Percentiles rank a stretch among this genome's conserved stretches.
phyloP scores from a whole-genome alignment of 2,329 filamentous ascomycete species.

The Diaporthe aspalathi region DNA sequence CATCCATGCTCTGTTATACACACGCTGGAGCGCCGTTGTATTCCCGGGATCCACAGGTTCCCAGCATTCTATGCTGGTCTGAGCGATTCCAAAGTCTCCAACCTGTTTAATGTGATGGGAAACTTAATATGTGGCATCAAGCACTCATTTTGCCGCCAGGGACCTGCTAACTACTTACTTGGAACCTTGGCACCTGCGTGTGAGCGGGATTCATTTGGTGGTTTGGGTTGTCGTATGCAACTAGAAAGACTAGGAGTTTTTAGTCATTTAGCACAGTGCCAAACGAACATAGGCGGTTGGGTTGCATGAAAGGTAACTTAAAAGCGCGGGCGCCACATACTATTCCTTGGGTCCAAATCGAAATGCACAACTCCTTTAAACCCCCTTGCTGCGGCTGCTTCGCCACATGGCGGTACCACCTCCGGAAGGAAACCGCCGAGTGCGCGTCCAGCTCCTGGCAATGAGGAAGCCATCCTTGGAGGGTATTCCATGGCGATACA shows the following conservation, averaged over 20 bases:
- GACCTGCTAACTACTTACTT: not conserved
- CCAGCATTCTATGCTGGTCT: not conserved
- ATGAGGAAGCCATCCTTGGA: not conserved
- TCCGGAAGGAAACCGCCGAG: not conserved
- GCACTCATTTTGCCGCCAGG: no score
- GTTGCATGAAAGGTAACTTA: no score
- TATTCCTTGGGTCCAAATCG: slow-evolving; percentile 15
- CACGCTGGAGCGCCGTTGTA: no score
- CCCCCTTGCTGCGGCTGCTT: not conserved
- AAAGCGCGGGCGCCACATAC: not conserved
- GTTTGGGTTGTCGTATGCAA: not conserved
- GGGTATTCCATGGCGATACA: slow-evolving; percentile 40
- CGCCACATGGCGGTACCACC: not conserved
- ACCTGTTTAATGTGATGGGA: not conserved
- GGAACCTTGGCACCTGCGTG: not conserved
- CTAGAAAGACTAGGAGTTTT: not conserved
- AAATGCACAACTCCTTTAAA: not conserved
- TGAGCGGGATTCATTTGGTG: not conserved
- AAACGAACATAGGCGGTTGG: not conserved
- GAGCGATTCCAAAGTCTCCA: not conserved
- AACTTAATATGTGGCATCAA: not conserved
- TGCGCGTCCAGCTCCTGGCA: not conserved
- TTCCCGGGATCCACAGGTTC: not conserved
- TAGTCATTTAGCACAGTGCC: not conserved
- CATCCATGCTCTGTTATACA: no score